Conservation (phyloP, 2,329 filamentous ascomycete species). For the Sporothrix euskadiensis region DNA sequence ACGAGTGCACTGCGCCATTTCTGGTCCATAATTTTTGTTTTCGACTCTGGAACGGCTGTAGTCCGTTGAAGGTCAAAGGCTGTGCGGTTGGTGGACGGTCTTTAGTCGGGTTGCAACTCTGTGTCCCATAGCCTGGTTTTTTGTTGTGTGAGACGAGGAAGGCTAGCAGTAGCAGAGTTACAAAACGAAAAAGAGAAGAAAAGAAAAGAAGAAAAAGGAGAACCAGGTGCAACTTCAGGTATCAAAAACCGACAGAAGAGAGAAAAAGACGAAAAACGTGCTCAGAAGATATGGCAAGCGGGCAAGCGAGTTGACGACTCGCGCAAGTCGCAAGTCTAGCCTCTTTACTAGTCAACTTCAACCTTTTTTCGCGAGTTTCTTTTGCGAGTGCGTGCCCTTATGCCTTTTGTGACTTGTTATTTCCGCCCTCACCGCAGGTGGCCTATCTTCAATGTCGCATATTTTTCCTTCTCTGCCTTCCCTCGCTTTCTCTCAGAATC, state of each 20-base stretch:
- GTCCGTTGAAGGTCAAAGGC: not conserved
- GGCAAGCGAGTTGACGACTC: not conserved
- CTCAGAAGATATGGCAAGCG: not conserved
- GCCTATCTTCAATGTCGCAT: not conserved
- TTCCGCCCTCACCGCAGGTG: not conserved
- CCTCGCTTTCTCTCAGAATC: not conserved
- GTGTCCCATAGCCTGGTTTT: not conserved
- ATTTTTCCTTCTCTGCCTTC: not conserved
- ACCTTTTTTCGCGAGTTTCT: not conserved
- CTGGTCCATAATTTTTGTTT: not conserved
- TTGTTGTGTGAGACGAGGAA: not conserved
- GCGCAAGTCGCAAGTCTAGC: not conserved
- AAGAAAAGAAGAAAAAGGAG: not conserved
- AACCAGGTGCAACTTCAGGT: too few species aligned
- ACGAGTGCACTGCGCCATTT: not conserved
- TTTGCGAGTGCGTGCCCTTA: not conserved
- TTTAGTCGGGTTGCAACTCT: not conserved
- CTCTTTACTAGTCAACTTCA: conserved; percentile 1
- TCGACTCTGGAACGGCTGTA: not conserved
- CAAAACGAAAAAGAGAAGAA: not conserved
- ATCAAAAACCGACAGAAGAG: not conserved
- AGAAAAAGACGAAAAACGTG: not conserved
- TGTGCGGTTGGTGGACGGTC: not conserved
- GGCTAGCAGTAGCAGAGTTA: not conserved
- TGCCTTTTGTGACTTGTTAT: not conserved